phyloP scores from a whole-genome alignment of 805 yeast genomes.

The Myxozyma neotropica region DNA sequence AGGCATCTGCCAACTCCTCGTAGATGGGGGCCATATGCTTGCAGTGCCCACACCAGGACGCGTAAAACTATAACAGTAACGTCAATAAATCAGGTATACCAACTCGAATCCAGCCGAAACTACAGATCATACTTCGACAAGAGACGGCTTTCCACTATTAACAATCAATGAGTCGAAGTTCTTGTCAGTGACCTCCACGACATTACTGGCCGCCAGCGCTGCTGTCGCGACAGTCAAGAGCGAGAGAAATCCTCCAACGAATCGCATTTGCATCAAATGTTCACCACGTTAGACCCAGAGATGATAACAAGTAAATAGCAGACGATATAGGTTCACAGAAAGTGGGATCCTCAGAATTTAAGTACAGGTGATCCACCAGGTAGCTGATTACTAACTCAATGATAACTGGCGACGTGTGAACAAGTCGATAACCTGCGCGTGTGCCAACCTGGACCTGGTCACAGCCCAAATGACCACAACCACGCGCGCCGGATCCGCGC shows the following conservation, averaged over 20 bases:
- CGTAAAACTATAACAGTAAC: conserved; percentile 53
- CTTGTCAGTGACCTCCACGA: conserved; percentile 51
- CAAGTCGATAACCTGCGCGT: too few relatives aligned
- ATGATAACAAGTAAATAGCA: background rate
- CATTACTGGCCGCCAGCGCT: conserved; percentile 30
- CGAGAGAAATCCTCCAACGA: background rate
- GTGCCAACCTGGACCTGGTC: too few relatives aligned
- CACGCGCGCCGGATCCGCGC: too few relatives aligned
- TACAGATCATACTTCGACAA: conserved; percentile 49
- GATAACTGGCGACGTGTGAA: conserved; percentile 1
- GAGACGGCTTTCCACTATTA: conserved; percentile 56
- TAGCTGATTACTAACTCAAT: background rate
- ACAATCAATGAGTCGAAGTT: conserved; percentile 56
- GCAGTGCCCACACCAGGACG: conserved; percentile 86
- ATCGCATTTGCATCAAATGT: background rate
- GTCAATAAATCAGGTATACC: background rate
- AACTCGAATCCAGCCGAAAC: background rate
- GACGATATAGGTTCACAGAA: background rate
- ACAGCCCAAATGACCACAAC: too few relatives aligned
- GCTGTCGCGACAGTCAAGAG: conserved; percentile 5
- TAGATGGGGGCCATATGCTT: conserved; percentile 66
- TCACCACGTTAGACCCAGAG: background rate
- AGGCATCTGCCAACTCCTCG: conserved; percentile 63
- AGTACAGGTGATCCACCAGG: too few relatives aligned
- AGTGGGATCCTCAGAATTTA: too few relatives aligned